Base-by-base conservation (phyloP, 225 moss, liverwort and hornwort genomes). In the Marchantia paleacea region DNA sequence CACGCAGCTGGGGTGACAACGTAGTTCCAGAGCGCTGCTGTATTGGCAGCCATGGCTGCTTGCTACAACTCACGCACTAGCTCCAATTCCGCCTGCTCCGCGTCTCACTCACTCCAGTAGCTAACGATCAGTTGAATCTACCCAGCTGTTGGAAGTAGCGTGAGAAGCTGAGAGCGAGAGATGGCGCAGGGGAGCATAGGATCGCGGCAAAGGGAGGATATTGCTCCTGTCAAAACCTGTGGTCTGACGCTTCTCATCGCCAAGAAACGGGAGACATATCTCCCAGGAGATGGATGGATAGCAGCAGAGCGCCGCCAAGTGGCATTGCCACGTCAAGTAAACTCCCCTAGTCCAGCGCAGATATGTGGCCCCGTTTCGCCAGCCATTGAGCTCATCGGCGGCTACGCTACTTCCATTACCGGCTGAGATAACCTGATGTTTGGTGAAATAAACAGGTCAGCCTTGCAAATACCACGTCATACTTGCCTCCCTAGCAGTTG, bases 41-140 rank as follows among this genome's bases (percentile, higher is more conserved):
- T 75, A 30, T 30, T 74, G 62, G 83, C 73, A 78, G 86, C 86
- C 86, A 86, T 86, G 55, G 79, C 85, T 80, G 55, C 80, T 22
- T 57, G 39, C 60, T 60, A 58, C 26, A 76, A 75, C 55, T 68
- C 70, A 22, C 70, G 48, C 49, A 12, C 70, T 7, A 15, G 29
- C 48, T 70, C 29, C 29, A 29, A 10, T 55, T 55, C 26, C 52
- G 12, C 20, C 73, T 52, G 11, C 63, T 64, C 53, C 25, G 26
- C 49, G 20, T 71, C 50, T n/a, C 48, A 16, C 51, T 72, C 12
- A 9, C 11, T 7, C 16, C n/a, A 39, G 3, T 2, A 12, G 72
- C n/a, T 48, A 72, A 72, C 12, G 50, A 22, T 11, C 66, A 55
- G 53, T 28, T 60, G 58, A 22, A 47, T 39, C 58, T 1, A 60